phyloP scores from a whole-genome alignment of 2,329 filamentous ascomycete species.

The Thermothelomyces thermophilus region DNA sequence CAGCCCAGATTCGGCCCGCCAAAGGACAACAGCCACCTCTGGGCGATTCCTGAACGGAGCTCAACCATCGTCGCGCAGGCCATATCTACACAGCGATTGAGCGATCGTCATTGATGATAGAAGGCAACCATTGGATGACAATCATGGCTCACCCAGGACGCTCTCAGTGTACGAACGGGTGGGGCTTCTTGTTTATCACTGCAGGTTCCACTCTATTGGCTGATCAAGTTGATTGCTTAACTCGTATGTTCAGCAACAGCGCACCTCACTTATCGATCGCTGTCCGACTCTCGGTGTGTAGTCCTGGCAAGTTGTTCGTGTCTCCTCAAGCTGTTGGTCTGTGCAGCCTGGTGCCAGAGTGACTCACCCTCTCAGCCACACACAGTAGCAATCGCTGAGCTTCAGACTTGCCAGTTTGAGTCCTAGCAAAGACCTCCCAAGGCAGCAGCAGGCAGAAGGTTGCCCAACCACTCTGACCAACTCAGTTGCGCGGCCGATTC shows the following conservation, averaged over 20 bases:
- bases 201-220: too few relatives aligned
- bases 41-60: too few relatives aligned
- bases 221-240: too few relatives aligned
- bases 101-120: too few relatives aligned
- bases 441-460: conserved; percentile 5
- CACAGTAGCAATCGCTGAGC: neutral
- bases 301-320: neutral
- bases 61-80: too few relatives aligned
- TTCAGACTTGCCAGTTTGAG: neutral
- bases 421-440: neutral
- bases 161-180: too few relatives aligned
- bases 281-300: neutral
- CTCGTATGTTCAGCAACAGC: too few relatives aligned
- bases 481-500: neutral
- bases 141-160: too few relatives aligned
- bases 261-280: neutral
- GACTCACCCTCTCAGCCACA: conserved; percentile 8
- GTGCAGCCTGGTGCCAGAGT: neutral
- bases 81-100: too few relatives aligned
- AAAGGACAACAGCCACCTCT: too few relatives aligned
- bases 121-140: neutral
- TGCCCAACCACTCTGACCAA: neutral
- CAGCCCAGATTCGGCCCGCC: neutral
- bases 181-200: too few relatives aligned
- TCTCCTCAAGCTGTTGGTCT: neutral